These are phyloP conservation scores for Yamadazyma songkhlaensis DNA, from an alignment of 1,139 yeast species.

Conservation along the genomic window DNA sequence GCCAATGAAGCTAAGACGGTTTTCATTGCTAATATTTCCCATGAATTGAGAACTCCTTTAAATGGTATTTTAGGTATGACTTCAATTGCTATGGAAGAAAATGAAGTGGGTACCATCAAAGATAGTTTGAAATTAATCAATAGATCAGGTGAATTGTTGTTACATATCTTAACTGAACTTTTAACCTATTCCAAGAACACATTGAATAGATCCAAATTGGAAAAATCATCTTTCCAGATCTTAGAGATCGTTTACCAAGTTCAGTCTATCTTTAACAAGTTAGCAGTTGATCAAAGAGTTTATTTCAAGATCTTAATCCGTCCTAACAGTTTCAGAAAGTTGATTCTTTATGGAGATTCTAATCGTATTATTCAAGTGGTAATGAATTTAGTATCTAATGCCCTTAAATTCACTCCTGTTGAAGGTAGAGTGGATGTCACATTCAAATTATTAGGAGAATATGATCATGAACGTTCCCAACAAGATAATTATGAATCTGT, in stretches of 20 bases:
- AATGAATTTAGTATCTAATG: constrained; percentile 83
- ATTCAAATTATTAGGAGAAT: constrained; percentile 66
- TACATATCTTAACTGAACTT: constrained; percentile 85
- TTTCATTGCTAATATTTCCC: constrained; percentile 93
- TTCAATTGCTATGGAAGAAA: constrained; percentile 86
- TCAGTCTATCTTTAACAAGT: constrained; percentile 81
- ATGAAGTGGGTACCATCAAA: constrained; percentile 61
- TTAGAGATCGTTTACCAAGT: constrained; percentile 80
- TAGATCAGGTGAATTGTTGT: constrained; percentile 80
- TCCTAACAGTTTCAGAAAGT: constrained; percentile 60
- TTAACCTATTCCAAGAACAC: constrained; percentile 88
- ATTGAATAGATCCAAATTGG: constrained; percentile 80
- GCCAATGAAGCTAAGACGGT: constrained; percentile 95
- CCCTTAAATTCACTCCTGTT: constrained; percentile 84
- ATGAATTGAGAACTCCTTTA: constrained; percentile 90
- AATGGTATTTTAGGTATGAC: constrained; percentile 97
- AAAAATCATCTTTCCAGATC: constrained; percentile 72
- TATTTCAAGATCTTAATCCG: constrained; percentile 52
- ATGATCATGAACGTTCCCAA: constrained; percentile 49
- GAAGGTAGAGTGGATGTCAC: constrained; percentile 77
- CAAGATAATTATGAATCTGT: constrained; percentile 29
- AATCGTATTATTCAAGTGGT: constrained; percentile 84
- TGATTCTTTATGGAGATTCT: constrained; percentile 78
- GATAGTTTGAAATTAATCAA: constrained; percentile 71
- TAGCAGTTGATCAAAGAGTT: constrained; percentile 77